Base-by-base conservation (phyloP, 805 yeast genomes). In the Starmerella tilneyi region DNA sequence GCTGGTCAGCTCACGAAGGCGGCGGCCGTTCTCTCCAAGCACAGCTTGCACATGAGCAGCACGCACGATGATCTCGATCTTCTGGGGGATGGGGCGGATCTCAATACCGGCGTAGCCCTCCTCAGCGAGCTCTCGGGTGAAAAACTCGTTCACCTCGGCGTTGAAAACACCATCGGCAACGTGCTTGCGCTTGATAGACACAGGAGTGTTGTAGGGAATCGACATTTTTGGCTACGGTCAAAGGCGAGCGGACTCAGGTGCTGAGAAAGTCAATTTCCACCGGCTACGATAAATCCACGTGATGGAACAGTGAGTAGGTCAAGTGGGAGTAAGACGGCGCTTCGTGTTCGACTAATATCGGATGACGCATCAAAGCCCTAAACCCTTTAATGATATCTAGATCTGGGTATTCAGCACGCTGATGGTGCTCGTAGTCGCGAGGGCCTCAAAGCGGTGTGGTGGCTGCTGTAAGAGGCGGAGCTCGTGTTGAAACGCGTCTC, bases 31-130 rank as follows among this genome's bases (percentile, higher is more conserved):
- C 79, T 89, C 97, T 78, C 98, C 98, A 64, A 92, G 79, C 62
- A 92, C 97, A 69, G 84, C 94, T 70, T 85, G 94, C 68, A 96
- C 88, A 84, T 86, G 89, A 68, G 96, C 85, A 64, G 98, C 98
- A 75, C 95, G 86, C 76, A 92, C 86, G 71, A 92, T 84, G 61
- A 92, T 84, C 76, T 92, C 97, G 68, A 94, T 86, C 80, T 84
- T 88, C 77, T 89, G 74, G 72, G 96, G 92, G 69, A 96, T 85
- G 68, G 84, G 84, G 78, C 97, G 84, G 71, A 92, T 96, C 77
- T 92, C 98, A 67, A 92, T 95, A 77, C 98, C 98, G 65, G 98
- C 92, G 81, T 92, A 92, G 71, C 98, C 98, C 76, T 92, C 96
- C 78, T 92, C 98, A 64, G 98, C 95, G 68, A 92, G 83, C 75